These are phyloP conservation scores for Hymenoscyphus occultus DNA, from an alignment of 2,329 filamentous ascomycete species.

Conservation along the genomic window DNA sequence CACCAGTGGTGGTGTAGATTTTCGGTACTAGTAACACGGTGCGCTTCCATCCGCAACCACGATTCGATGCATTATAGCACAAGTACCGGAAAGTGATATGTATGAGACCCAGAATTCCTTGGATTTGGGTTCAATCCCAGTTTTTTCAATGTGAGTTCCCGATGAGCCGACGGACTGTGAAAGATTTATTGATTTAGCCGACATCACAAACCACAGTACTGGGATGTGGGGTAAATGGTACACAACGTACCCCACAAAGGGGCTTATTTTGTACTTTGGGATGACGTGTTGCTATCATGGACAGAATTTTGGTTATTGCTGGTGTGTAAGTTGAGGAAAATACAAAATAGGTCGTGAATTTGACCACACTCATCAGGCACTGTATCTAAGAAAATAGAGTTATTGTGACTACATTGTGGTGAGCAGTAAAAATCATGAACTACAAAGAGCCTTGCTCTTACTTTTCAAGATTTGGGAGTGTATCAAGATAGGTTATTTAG, in stretches of 20 bases:
- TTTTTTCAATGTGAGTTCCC: slow-evolving; percentile 10
- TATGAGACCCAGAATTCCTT: background rate
- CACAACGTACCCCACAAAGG: slow-evolving; percentile 10
- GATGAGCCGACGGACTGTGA: slow-evolving; percentile 16
- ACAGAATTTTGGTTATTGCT: background rate
- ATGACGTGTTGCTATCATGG: background rate
- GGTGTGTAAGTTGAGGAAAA: background rate
- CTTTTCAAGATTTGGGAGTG: no score
- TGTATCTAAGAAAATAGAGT: no score
- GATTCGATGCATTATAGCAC: background rate
- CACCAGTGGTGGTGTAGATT: slow-evolving; percentile 5
- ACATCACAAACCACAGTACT: slow-evolving; percentile 2
- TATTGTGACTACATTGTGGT: background rate
- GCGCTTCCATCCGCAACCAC: slow-evolving; percentile 13
- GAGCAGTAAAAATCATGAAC: background rate
- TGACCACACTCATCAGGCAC: background rate
- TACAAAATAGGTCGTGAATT: background rate
- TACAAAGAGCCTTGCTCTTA: no score
- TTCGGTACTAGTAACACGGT: slow-evolving; percentile 11
- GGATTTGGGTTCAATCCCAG: slow-evolving; percentile 9
- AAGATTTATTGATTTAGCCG: slow-evolving; percentile 15
- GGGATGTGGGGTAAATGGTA: slow-evolving; percentile 8
- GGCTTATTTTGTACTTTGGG: background rate
- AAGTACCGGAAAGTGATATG: slow-evolving; percentile 7
- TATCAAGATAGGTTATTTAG: no score